These are phyloP conservation scores for Suhomyces kunorum DNA, from an alignment of 1,139 yeast species.

Conservation along the genomic window DNA sequence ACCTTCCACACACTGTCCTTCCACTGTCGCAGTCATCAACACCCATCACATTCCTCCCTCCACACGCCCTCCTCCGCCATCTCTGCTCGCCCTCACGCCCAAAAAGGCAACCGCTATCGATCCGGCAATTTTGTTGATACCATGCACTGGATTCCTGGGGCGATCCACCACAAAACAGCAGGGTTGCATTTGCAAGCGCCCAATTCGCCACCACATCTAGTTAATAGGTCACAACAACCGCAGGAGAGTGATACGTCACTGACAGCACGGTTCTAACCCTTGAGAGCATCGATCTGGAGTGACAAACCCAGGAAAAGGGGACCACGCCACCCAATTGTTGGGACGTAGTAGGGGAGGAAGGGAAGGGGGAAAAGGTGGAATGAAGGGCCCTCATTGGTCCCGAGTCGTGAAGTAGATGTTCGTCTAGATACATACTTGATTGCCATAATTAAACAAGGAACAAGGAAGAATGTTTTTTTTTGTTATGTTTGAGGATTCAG, in stretches of 20 bases:
- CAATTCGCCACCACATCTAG: no score
- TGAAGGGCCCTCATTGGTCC: conserved; percentile 2
- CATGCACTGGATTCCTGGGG: conserved; percentile 1
- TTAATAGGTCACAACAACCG: no score
- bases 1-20: not conserved
- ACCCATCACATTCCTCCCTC: not conserved
- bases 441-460: conserved; percentile 12
- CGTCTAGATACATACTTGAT: conserved; percentile 12
- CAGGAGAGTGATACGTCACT: no score
- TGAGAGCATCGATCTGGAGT: no score
- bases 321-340: not conserved
- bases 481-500: conserved; percentile 13
- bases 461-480: conserved; percentile 14
- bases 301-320: no score
- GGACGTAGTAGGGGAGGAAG: not conserved
- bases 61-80: not conserved
- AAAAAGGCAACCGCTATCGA: conserved; percentile 5
- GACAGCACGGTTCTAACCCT: no score
- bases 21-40: not conserved
- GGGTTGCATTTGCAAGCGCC: no score
- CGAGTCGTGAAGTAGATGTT: not conserved
- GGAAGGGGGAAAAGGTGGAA: not conserved
- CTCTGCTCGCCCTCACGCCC: not conserved
- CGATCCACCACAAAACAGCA: not conserved
- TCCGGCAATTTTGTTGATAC: conserved; percentile 12